A percentile compares a stretch with the other conserved stretches of the same genome.
These are phyloP conservation scores for Lasiodiplodia theobromae DNA, from an alignment of 2,329 filamentous ascomycete species.

Conservation along the genomic window DNA sequence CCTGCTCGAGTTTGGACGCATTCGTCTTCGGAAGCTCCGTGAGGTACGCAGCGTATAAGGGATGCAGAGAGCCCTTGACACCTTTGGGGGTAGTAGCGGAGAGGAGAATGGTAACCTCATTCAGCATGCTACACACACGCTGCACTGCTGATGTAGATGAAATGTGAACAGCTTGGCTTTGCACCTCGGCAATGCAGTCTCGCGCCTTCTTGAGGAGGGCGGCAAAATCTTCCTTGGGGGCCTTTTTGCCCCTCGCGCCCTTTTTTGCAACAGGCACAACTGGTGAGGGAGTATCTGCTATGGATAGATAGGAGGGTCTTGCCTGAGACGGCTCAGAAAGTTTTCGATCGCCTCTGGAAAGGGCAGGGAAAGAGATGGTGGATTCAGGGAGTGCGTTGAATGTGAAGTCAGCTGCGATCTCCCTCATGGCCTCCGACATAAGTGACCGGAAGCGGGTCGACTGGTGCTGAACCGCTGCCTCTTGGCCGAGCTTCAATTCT, in stretches of 20 bases:
- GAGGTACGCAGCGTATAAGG: constrained; percentile 49
- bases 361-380: constrained; percentile 83
- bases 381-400: constrained; percentile 93
- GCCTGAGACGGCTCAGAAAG: constrained; percentile 35
- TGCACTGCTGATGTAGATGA: constrained; percentile 67
- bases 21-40: constrained; percentile 73
- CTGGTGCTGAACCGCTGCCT: constrained; percentile 57
- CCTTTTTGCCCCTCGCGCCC: constrained; percentile 24
- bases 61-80: constrained; percentile 45
- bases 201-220: constrained; percentile 70
- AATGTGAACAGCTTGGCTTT: constrained; percentile 60
- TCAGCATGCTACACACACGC: constrained; percentile 46
- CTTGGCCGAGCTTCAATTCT: constrained; percentile 40
- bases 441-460: constrained; percentile 72
- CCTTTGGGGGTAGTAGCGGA: constrained; percentile 45
- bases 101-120: constrained; percentile 47
- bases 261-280: constrained; percentile 18
- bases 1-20: constrained; percentile 71
- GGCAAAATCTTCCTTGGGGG: constrained; percentile 55
- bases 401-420: constrained; percentile 80
- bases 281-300: constrained; percentile 33
- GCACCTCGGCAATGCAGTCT: constrained; percentile 69
- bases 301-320: constrained; percentile 25
- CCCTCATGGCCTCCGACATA: constrained; percentile 71
- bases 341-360: constrained; percentile 49